Conservation (phyloP, 345 rosid species). For the Eucalyptus tenuipes region DNA sequence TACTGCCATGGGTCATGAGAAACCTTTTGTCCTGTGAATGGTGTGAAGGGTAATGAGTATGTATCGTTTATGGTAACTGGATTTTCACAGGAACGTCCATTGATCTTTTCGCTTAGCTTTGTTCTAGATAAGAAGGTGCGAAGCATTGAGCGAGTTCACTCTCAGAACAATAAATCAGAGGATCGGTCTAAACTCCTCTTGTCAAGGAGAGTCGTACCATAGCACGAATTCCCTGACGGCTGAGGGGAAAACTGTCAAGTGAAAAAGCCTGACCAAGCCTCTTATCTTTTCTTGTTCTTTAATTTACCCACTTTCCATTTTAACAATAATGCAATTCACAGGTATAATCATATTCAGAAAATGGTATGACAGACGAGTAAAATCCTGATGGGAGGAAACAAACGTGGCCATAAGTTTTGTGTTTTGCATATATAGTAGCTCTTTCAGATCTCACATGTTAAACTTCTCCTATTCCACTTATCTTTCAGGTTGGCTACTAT, state of each 20-base stretch:
- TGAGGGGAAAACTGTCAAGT: not conserved
- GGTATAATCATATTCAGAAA: not conserved
- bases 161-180: not conserved
- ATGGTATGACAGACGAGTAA: not conserved
- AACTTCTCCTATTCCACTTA: not conserved
- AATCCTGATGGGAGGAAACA: not conserved
- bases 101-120: not conserved
- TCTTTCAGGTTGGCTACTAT: not conserved
- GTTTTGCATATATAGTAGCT: not conserved
- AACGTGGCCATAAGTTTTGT: not conserved
- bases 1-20: not conserved
- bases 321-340: not conserved
- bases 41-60: not conserved
- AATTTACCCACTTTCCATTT: not conserved
- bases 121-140: not conserved
- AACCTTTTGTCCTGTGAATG: not conserved
- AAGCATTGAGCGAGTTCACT: not conserved
- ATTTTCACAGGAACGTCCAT: not conserved
- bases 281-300: not conserved
- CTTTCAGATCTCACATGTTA: not conserved
- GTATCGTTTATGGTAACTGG: not conserved
- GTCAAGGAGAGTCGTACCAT: not conserved
- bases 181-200: not conserved
- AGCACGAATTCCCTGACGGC: not conserved
- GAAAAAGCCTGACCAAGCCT: not conserved